Conservation (phyloP, 805 yeast genomes). For the Sungouiella blattae region DNA sequence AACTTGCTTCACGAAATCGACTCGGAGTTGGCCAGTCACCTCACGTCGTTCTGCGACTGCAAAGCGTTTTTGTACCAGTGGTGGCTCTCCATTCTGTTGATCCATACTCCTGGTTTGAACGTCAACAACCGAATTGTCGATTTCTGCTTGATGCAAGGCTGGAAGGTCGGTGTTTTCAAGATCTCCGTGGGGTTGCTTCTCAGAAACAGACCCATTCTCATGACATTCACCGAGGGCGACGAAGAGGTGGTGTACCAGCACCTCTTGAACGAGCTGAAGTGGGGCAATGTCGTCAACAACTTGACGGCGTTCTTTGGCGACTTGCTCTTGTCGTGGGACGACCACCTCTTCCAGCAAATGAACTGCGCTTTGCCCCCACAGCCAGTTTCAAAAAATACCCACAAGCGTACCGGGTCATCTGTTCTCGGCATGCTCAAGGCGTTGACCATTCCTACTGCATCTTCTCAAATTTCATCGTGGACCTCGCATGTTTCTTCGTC, state of each 20-base stretch:
- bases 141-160: slow-evolving; percentile 50
- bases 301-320: slow-evolving; percentile 39
- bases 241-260: slow-evolving; percentile 45
- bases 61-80: slow-evolving; percentile 57
- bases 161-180: slow-evolving; percentile 51
- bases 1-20: slow-evolving; percentile 38
- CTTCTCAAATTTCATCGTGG: not conserved
- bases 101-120: slow-evolving; percentile 54
- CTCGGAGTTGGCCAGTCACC: slow-evolving; percentile 41
- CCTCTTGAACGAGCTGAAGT: slow-evolving; percentile 39
- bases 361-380: slow-evolving; percentile 2
- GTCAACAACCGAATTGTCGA: slow-evolving; percentile 50
- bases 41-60: slow-evolving; percentile 38
- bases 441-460: slow-evolving; percentile 17
- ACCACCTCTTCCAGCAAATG: slow-evolving; percentile 19
- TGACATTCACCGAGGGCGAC: slow-evolving; percentile 28
- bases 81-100: slow-evolving; percentile 60
- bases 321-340: slow-evolving; percentile 34
- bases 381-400: slow-evolving; percentile 3
- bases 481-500: slow-evolving; percentile 6
- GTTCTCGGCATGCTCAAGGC: slow-evolving; percentile 29
- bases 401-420: slow-evolving; percentile 16
- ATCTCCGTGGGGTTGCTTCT: slow-evolving; percentile 51
- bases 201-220: slow-evolving; percentile 44
- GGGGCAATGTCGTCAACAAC: slow-evolving; percentile 39